These are phyloP conservation scores for Globisporangium spiculum DNA, from an alignment of 352 stramenopile genomes.

Conservation along the genomic window DNA sequence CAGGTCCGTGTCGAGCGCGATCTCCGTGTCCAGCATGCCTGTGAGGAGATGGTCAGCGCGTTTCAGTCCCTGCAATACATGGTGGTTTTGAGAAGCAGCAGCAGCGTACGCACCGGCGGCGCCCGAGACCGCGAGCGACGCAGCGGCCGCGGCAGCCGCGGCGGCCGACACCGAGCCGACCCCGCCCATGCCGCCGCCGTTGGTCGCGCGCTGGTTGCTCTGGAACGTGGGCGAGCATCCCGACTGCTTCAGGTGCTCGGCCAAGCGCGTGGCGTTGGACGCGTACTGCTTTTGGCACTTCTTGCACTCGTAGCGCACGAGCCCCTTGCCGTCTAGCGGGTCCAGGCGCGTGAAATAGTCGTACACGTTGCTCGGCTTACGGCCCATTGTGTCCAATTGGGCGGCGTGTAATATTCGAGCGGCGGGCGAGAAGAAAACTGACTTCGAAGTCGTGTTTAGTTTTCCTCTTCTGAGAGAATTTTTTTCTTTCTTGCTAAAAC, in stretches of 20 bases:
- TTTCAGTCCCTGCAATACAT: conserved; percentile 41
- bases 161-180: conserved; percentile 14
- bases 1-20: conserved; percentile 56
- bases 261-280: conserved; percentile 77
- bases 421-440: not conserved
- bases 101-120: conserved; percentile 28
- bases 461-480: too few species aligned
- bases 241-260: conserved; percentile 72
- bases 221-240: conserved; percentile 72
- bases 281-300: conserved; percentile 88
- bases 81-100: conserved; percentile 21
- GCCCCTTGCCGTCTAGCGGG: conserved; percentile 56
- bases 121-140: conserved; percentile 27
- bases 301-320: conserved; percentile 86
- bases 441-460: too few species aligned
- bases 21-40: conserved; percentile 68
- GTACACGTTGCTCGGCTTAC: conserved; percentile 85
- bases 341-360: conserved; percentile 82
- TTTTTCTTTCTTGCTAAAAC: too few species aligned
- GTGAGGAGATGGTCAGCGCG: conserved; percentile 53
- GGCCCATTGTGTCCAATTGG: conserved; percentile 40
- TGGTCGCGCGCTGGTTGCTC: conserved; percentile 66
- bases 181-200: conserved; percentile 7
- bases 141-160: conserved; percentile 24
- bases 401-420: conserved; percentile 4